These are phyloP conservation scores for Cryptococcus depauperatus DNA, from an alignment of 1,284 basidiomycete genomes.

Conservation along the genomic window DNA sequence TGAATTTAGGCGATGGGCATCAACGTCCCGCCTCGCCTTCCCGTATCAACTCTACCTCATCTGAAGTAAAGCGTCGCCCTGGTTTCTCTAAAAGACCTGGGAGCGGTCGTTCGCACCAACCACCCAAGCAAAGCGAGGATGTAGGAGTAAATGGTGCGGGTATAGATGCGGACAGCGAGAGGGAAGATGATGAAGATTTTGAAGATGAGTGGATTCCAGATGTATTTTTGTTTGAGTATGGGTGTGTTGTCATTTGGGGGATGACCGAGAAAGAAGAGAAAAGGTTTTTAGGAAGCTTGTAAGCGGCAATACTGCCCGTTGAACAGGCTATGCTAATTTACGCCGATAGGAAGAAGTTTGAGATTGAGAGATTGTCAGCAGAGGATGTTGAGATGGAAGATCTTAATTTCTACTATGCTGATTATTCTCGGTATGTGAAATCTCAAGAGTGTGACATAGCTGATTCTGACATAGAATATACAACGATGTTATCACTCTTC, in stretches of 20 bases:
- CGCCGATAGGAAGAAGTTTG: slow-evolving; percentile 69
- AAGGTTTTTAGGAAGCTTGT: slow-evolving; percentile 79
- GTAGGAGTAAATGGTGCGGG: slow-evolving; percentile 47
- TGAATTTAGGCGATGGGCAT: slow-evolving; percentile 30
- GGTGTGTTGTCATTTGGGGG: slow-evolving; percentile 86
- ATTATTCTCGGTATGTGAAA: slow-evolving; percentile 73
- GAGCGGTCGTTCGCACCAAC: slow-evolving; percentile 48
- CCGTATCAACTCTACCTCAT: slow-evolving; percentile 3
- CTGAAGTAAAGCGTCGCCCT: slow-evolving; percentile 28
- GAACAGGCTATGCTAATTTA: background rate
- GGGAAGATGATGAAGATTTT: slow-evolving; percentile 49
- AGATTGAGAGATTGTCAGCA: slow-evolving; percentile 75
- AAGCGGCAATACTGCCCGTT: slow-evolving; percentile 39
- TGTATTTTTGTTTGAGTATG: slow-evolving; percentile 89
- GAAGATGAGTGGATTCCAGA: slow-evolving; percentile 59
- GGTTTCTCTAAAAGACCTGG: slow-evolving; percentile 37
- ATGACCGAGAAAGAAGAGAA: slow-evolving; percentile 90
- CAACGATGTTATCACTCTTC: slow-evolving; percentile 94
- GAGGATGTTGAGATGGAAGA: slow-evolving; percentile 92
- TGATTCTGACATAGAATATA: slow-evolving; percentile 61
- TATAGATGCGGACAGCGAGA: slow-evolving; percentile 25
- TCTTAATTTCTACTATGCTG: slow-evolving; percentile 92
- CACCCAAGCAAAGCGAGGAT: slow-evolving; percentile 48
- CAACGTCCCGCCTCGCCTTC: slow-evolving; percentile 10
- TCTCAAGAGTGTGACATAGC: background rate